A percentile compares a stretch with the other conserved stretches of the same genome.
phyloP scores from a whole-genome alignment of 257 asterid genomes.

The Solanum sitiens region DNA sequence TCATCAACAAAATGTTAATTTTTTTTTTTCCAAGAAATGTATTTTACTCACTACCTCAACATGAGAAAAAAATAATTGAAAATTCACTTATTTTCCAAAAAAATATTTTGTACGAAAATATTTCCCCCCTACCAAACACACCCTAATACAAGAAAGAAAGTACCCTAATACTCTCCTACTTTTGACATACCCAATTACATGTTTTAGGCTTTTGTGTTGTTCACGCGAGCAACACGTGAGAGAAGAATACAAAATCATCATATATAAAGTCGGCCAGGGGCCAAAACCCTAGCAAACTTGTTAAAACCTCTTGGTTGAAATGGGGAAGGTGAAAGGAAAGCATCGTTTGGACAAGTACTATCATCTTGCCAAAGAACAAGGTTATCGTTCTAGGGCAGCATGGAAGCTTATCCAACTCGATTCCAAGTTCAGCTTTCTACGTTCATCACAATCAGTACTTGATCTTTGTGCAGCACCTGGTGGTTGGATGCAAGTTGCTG shows the following conservation, averaged over 20 bases:
- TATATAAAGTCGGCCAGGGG: neutral
- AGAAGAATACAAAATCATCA: neutral
- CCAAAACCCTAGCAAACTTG: neutral
- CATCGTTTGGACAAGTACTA: constrained; percentile 82
- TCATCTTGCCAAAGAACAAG: constrained; percentile 81
- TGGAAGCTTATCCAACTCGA: constrained; percentile 91
- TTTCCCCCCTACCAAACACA: too few species aligned
- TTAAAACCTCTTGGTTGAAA: constrained; percentile 7
- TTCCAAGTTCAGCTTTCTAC: constrained; percentile 59
- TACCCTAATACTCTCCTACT: neutral
- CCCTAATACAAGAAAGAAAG: too few species aligned
- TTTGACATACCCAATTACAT: neutral
- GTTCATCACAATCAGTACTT: constrained; percentile 63
- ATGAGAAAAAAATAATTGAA: too few species aligned
- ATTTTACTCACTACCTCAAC: too few species aligned
- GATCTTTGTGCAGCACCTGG: constrained; percentile 99
- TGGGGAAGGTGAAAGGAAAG: constrained; percentile 94
- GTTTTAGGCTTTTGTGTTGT: neutral
- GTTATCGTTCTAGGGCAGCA: constrained; percentile 88
- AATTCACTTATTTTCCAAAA: too few species aligned
- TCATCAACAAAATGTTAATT: too few species aligned
- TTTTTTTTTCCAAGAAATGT: too few species aligned
- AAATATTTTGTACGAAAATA: too few species aligned
- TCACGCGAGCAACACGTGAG: neutral
- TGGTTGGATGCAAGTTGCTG: constrained; percentile 95